These are phyloP conservation scores for Thermoascus crustaceus DNA, from an alignment of 2,329 filamentous ascomycete species.

Conservation along the genomic window DNA sequence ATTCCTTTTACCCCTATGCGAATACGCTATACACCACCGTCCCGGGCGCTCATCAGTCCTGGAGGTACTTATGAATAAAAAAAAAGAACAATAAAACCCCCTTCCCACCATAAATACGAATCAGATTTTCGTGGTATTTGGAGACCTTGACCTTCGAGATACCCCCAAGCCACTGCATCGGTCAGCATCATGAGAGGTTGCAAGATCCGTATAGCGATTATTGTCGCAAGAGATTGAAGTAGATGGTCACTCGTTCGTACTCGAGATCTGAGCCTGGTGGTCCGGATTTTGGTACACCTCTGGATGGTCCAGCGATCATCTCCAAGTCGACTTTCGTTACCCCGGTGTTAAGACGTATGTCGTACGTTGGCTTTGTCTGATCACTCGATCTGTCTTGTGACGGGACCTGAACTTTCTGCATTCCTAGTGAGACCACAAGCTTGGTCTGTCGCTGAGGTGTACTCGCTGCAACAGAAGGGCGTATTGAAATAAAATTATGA, in stretches of 20 bases:
- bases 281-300: slow-evolving; percentile 46
- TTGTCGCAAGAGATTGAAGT: slow-evolving; percentile 57
- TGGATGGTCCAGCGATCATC: slow-evolving; percentile 62
- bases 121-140: no score
- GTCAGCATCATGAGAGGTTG: background rate
- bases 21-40: no score
- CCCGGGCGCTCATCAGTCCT: no score
- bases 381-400: slow-evolving; percentile 45
- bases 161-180: background rate
- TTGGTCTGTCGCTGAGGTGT: slow-evolving; percentile 65
- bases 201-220: background rate
- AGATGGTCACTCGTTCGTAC: slow-evolving; percentile 65
- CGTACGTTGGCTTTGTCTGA: slow-evolving; percentile 61
- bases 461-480: slow-evolving; percentile 55
- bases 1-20: no score
- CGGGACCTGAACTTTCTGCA: slow-evolving; percentile 49
- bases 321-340: slow-evolving; percentile 74
- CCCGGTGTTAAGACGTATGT: slow-evolving; percentile 61
- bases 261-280: slow-evolving; percentile 58
- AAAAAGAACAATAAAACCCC: no score
- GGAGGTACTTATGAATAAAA: no score
- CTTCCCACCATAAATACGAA: no score
- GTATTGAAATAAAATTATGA: slow-evolving; percentile 64
- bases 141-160: no score
- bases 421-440: slow-evolving; percentile 65